phyloP scores from a whole-genome alignment of 257 asterid genomes.

The Scutellaria barbata region DNA sequence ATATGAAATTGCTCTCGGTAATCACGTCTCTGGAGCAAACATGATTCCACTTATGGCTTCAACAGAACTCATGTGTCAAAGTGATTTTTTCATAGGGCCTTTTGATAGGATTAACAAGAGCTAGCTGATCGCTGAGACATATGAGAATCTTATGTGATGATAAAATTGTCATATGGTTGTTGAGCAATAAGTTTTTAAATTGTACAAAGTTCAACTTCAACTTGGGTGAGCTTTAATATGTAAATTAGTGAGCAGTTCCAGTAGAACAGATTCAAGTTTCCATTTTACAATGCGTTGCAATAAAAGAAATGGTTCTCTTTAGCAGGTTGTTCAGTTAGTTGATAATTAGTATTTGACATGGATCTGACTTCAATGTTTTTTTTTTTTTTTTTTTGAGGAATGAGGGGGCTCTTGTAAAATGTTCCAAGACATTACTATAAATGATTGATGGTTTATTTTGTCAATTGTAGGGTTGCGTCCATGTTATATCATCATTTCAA shows the following conservation, averaged over 20 bases:
- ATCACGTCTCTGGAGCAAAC: not conserved
- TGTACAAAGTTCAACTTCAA: not conserved
- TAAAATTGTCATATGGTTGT: not conserved
- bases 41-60: constrained; percentile 3
- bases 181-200: not conserved
- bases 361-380: not conserved
- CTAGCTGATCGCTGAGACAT: not conserved
- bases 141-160: not conserved
- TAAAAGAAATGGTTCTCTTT: not conserved
- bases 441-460: constrained; percentile 27
- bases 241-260: constrained; percentile 1
- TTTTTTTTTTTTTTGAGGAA: not conserved
- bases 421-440: not conserved
- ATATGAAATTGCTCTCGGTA: not conserved
- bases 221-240: not conserved
- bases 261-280: too few species aligned
- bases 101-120: not conserved
- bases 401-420: not conserved
- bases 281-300: too few species aligned
- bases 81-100: too few species aligned
- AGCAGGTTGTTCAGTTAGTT: not conserved
- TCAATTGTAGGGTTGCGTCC: constrained; percentile 68
- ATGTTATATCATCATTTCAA: constrained; percentile 63
- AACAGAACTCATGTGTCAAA: not conserved
- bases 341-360: not conserved